Evolutionary conservation across 352 stramenopile species (phyloP), one percentile per base, ranked within the genome.

Genomic region (Pythium monospermum): DNA sequence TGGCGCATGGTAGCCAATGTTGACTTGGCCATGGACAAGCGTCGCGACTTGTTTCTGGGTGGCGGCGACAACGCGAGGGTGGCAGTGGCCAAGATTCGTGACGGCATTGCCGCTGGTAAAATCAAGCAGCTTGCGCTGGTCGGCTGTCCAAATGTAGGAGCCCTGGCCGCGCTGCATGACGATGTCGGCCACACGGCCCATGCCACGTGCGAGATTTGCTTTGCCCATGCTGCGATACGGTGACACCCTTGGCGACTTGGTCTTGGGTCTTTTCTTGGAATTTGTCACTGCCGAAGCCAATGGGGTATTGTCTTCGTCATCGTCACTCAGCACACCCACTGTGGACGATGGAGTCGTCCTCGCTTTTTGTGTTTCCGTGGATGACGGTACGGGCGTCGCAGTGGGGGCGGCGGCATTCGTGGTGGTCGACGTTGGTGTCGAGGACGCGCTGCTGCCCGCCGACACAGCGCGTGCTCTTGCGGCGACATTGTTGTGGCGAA

Each of bases 101-200:
- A 98, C 91, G 50, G 86, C 91, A 59, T 97, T 98, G 46, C 91
- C 92, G 48, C 78, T 95, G 19, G 88, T 96, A 56, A 98, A 96
- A 68, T 98, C 92, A 39, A 96, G 69, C 38, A 92, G 61, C 68
- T 92, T 96, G 61, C 83, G 71, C 46, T 88, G 75, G 57, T 96
- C 86, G 40, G 73, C 59, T 22, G 86, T 96, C 66, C 69, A 92
- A 55, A 97, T 59, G 70, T 83, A 96, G 45, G 66, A 87, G 36
- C 88, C 88, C 30, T 94, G 77, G 64, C 66, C 90, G 53, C 89
- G 80, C 39, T 69, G 70, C 71, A 92, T 87, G 60, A 93, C 55
- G 64, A 94, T 78, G 40, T 94, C 71, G 42, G 84, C 82, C 76
- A 93, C 87, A 68, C 83, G 80, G 50, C 84, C 79, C 48, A 92